Conservation (phyloP, 1,284 basidiomycete genomes). For the Sanguinoderma infundibulare region DNA sequence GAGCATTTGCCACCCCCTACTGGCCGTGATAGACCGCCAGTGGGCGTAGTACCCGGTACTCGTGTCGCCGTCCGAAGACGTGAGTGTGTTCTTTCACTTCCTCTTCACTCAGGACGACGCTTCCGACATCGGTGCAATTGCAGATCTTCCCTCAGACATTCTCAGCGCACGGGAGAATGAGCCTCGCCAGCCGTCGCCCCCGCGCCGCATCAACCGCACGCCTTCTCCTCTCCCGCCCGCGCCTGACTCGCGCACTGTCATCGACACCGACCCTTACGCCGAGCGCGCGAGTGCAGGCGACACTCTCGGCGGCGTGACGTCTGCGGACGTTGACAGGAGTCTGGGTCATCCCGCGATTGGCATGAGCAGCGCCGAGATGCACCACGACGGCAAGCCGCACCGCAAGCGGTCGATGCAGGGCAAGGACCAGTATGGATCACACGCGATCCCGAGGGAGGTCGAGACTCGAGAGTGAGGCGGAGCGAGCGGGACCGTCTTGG, state of each 20-base stretch:
- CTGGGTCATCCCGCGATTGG: constrained; percentile 38
- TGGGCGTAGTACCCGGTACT: constrained; percentile 19
- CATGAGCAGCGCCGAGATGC: constrained; percentile 37
- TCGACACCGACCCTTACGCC: constrained; percentile 33
- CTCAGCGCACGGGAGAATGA: constrained; percentile 17
- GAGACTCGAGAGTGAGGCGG: constrained; percentile 7
- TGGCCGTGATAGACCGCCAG: constrained; percentile 31
- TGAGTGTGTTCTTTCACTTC: constrained; percentile 10
- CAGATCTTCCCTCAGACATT: constrained; percentile 25
- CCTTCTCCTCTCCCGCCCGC: constrained; percentile 27
- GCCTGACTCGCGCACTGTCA: constrained; percentile 33
- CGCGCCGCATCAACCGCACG: constrained; percentile 8
- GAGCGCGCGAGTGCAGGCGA: constrained; percentile 28
- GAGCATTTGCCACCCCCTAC: constrained; percentile 36
- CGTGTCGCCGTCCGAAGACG: constrained; percentile 13
- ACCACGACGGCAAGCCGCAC: constrained; percentile 36
- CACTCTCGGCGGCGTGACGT: constrained; percentile 38
- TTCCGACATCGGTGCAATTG: not conserved
- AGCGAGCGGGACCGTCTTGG: constrained; percentile 12
- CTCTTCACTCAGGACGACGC: not conserved
- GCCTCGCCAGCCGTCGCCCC: constrained; percentile 18
- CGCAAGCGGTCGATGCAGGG: constrained; percentile 35
- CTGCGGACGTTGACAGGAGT: constrained; percentile 37
- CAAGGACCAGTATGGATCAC: constrained; percentile 27
- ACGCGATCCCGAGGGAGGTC: constrained; percentile 23